These are phyloP conservation scores for Teratosphaeria viscida DNA, from an alignment of 2,329 filamentous ascomycete genomes.

Conservation along the genomic window DNA sequence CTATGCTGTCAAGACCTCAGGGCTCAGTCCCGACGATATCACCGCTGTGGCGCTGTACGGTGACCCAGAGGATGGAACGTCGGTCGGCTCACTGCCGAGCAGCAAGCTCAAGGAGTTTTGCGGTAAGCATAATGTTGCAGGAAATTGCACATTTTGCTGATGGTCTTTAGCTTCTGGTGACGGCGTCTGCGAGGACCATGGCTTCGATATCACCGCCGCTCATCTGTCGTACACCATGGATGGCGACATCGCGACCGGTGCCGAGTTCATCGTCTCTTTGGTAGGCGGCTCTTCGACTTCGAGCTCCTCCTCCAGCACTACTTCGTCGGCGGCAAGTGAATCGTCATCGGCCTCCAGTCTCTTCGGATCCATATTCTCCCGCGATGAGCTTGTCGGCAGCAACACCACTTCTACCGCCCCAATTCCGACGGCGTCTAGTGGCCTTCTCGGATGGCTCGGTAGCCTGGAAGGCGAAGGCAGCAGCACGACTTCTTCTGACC, in stretches of 20 bases:
- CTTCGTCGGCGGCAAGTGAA: neutral
- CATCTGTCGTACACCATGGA: slow-evolving; percentile 12
- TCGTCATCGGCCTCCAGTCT: neutral
- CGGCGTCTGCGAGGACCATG: slow-evolving; percentile 16
- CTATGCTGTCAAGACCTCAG: slow-evolving; percentile 10
- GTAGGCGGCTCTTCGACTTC: neutral
- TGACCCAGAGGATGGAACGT: slow-evolving; percentile 16
- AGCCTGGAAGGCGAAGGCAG: neutral
- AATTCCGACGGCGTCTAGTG: neutral
- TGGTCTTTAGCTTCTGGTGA: slow-evolving; percentile 11
- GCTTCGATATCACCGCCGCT: slow-evolving; percentile 17
- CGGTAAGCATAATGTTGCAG: slow-evolving; percentile 1
- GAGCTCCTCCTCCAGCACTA: neutral
- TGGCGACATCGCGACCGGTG: slow-evolving; percentile 8
- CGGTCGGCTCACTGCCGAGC: slow-evolving; percentile 13
- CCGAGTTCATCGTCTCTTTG: slow-evolving; percentile 7
- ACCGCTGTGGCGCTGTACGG: slow-evolving; percentile 21
- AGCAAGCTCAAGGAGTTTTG: slow-evolving; percentile 21
- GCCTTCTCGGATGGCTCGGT: neutral
- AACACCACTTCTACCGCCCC: too few species aligned
- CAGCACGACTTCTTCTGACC: neutral
- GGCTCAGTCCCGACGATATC: slow-evolving; percentile 7
- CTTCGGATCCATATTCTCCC: neutral
- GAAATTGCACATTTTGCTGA: neutral
- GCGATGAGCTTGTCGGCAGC: too few species aligned